These are phyloP conservation scores for Podaxis mareebaensis DNA, from an alignment of 768 basidiomycete genomes.

Conservation along the genomic window DNA sequence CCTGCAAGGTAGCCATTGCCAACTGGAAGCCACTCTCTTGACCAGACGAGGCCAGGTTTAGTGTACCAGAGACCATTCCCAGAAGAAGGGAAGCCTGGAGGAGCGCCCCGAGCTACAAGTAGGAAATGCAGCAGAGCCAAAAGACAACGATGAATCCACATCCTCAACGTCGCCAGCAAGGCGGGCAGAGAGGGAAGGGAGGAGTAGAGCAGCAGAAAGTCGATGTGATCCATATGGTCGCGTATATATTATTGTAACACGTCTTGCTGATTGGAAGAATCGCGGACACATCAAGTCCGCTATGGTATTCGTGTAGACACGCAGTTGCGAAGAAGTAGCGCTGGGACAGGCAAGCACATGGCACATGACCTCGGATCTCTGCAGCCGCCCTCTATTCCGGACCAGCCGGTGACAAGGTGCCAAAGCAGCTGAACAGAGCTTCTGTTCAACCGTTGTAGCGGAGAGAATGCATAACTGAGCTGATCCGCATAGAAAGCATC, in stretches of 20 bases:
- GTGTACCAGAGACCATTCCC: slow-evolving; percentile 81
- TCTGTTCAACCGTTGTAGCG: not conserved
- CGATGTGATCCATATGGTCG: slow-evolving; percentile 8
- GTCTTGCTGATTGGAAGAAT: slow-evolving; percentile 6
- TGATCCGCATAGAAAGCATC: not conserved
- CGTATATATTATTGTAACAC: not conserved
- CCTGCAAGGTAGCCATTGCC: slow-evolving; percentile 76
- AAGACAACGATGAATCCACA: slow-evolving; percentile 26
- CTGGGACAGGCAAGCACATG: not conserved
- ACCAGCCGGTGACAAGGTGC: not conserved
- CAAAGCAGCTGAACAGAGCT: not conserved
- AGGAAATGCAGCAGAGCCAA: slow-evolving; percentile 26
- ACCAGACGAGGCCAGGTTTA: slow-evolving; percentile 53
- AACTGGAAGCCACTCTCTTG: slow-evolving; percentile 61
- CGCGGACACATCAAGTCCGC: not conserved
- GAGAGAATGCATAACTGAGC: not conserved
- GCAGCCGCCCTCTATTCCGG: not conserved
- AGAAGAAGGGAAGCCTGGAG: slow-evolving; percentile 58
- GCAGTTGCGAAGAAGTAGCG: slow-evolving; percentile 4
- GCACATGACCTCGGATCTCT: slow-evolving; percentile 13
- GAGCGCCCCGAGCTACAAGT: slow-evolving; percentile 21
- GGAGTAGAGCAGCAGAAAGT: not conserved
- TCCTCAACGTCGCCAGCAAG: slow-evolving; percentile 17
- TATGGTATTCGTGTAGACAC: not conserved
- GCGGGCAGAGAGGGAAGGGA: slow-evolving; percentile 8